Conservation (phyloP, 2,329 filamentous ascomycete species). For the Calcarisporium arbuscula region DNA sequence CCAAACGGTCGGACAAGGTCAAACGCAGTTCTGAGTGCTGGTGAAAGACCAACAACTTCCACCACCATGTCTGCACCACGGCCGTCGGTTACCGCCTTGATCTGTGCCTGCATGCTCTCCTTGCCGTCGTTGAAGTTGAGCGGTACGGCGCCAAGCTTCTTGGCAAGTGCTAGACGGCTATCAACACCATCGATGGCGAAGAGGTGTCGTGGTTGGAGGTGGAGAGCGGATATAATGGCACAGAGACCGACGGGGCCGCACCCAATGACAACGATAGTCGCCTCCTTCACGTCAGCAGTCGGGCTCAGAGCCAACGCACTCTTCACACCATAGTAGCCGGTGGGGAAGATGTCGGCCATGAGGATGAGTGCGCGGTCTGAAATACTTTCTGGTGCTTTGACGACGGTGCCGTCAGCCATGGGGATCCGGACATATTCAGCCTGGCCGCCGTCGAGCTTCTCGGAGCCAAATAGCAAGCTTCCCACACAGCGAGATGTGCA, state of each 20-base stretch:
- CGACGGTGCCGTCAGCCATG: constrained; percentile 71
- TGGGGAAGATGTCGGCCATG: constrained; percentile 92
- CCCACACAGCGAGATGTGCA: constrained; percentile 72
- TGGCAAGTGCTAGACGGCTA: constrained; percentile 66
- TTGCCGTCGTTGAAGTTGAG: constrained; percentile 69
- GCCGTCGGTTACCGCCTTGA: constrained; percentile 70
- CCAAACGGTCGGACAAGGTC: constrained; percentile 68
- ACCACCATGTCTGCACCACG: constrained; percentile 81
- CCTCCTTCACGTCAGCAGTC: constrained; percentile 29
- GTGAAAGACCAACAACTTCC: constrained; percentile 66
- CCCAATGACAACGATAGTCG: constrained; percentile 73
- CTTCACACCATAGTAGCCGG: constrained; percentile 74
- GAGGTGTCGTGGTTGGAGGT: constrained; percentile 67
- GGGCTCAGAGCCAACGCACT: constrained; percentile 65
- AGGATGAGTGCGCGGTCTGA: constrained; percentile 70
- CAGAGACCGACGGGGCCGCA: constrained; percentile 84
- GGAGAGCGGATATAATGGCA: constrained; percentile 70
- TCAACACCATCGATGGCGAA: constrained; percentile 76
- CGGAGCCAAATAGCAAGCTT: constrained; percentile 63
- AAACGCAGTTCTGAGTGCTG: constrained; percentile 63
- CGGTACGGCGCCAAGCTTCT: constrained; percentile 69
- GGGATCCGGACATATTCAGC: constrained; percentile 80
- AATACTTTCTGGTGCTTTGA: constrained; percentile 62
- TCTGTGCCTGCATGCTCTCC: constrained; percentile 58
- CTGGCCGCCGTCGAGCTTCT: constrained; percentile 67